Evolutionary conservation across 78 protist genomes (phyloP).

Genomic region (slime mould (Dictyostelium discoideum)): dicty_2.7 NC_007088.5:1513001-1513500

Average conservation of each 20-base stretch:
- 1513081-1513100: neutral
- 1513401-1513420: too few species aligned
- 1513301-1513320: too few species aligned
- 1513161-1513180: too few species aligned
- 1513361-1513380: neutral
- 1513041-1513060: neutral
- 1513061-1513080: neutral
- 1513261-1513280: neutral
- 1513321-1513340: too few species aligned
- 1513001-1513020: neutral
- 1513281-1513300: too few species aligned
- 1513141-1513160: too few species aligned
- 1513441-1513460: too few species aligned
- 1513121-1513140: neutral
- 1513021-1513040: neutral
- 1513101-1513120: neutral
- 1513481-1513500: neutral
- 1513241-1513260: neutral
- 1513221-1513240: too few species aligned
- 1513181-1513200: too few species aligned
- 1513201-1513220: neutral
- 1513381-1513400: neutral
- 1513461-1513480: neutral
- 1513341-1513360: too few species aligned
- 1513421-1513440: too few species aligned